Conservation (phyloP, 139 green algal genomes). For the Raphidocelis subcapitata region DNA sequence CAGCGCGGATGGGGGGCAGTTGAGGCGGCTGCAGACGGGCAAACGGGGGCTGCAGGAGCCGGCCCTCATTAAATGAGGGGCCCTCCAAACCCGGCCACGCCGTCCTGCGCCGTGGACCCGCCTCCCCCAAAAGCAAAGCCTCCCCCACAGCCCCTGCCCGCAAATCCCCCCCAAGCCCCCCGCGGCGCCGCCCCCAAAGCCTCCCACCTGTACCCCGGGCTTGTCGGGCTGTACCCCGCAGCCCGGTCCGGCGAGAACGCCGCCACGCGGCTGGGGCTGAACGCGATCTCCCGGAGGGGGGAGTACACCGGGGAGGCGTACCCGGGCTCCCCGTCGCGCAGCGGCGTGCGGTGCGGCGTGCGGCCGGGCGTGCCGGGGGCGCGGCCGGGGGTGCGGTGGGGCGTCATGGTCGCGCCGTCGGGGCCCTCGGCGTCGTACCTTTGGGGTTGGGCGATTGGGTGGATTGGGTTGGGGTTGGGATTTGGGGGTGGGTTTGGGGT, state of each 20-base stretch:
- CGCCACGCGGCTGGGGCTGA: constrained; percentile 25
- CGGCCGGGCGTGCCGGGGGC: constrained; percentile 43
- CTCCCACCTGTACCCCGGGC: constrained; percentile 48
- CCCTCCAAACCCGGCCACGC: too few relatives aligned
- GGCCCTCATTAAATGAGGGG: constrained; percentile 43
- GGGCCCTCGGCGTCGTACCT: not conserved
- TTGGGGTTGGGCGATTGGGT: too few relatives aligned
- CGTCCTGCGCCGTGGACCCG: too few relatives aligned
- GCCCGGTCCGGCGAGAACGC: constrained; percentile 1
- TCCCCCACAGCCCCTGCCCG: too few relatives aligned
- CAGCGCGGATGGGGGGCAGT: constrained; percentile 68
- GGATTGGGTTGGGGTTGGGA: too few relatives aligned
- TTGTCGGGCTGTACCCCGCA: constrained; percentile 54
- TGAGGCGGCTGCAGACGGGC: constrained; percentile 63
- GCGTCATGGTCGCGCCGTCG: constrained; percentile 43
- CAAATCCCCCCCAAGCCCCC: too few relatives aligned
- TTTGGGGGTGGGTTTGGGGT: too few relatives aligned
- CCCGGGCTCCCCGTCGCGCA: constrained; percentile 28
- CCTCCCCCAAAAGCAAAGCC: too few relatives aligned
- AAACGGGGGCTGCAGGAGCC: constrained; percentile 60
- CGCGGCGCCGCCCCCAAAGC: too few relatives aligned
- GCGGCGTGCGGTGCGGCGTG: constrained; percentile 17
- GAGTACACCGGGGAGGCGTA: constrained; percentile 59
- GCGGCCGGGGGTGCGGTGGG: constrained; percentile 44
- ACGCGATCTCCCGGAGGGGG: constrained; percentile 15